Percentiles rank a stretch among this genome's conserved stretches.
Conservation (phyloP, 2,329 filamentous ascomycete genomes). For the Microsporum audouinii region DNA sequence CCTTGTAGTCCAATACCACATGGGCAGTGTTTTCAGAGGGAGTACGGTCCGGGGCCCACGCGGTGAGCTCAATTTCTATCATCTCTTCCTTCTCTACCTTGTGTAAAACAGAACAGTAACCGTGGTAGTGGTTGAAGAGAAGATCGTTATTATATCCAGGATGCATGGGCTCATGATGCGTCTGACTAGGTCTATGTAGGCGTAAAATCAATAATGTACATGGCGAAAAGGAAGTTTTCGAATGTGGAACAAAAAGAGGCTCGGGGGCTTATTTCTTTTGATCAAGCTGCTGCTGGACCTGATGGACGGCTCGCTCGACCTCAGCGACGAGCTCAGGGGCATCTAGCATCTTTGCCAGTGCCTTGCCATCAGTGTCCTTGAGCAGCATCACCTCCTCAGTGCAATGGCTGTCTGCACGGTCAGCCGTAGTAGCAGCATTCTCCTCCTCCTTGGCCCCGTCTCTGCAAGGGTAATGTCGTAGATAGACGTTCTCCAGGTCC, state of each 20-base stretch:
- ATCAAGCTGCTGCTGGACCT: conserved; percentile 44
- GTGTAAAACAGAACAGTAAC: too few species aligned
- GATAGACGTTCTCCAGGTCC: conserved; percentile 64
- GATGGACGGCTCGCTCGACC: conserved; percentile 63
- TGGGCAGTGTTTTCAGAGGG: too few species aligned
- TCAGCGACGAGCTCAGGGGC: conserved; percentile 61
- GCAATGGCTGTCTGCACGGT: conserved; percentile 12
- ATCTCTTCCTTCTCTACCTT: too few species aligned
- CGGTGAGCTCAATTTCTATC: too few species aligned
- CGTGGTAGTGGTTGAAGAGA: not conserved
- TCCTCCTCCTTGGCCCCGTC: conserved; percentile 24
- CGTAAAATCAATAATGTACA: not conserved
- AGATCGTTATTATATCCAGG: not conserved
- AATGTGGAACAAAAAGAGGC: not conserved
- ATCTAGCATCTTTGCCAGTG: conserved; percentile 50
- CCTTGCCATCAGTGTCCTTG: conserved; percentile 40
- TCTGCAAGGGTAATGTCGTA: conserved; percentile 24
- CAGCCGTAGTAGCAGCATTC: conserved; percentile 9
- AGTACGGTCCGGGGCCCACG: too few species aligned
- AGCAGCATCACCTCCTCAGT: conserved; percentile 37
- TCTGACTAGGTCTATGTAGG: not conserved
- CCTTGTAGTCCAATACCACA: too few species aligned
- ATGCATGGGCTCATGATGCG: not conserved
- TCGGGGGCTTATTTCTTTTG: conserved; percentile 11
- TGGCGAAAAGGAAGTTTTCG: not conserved